Conservation (phyloP, 176 grass and related monocot species). For the Themeda triandra region DNA sequence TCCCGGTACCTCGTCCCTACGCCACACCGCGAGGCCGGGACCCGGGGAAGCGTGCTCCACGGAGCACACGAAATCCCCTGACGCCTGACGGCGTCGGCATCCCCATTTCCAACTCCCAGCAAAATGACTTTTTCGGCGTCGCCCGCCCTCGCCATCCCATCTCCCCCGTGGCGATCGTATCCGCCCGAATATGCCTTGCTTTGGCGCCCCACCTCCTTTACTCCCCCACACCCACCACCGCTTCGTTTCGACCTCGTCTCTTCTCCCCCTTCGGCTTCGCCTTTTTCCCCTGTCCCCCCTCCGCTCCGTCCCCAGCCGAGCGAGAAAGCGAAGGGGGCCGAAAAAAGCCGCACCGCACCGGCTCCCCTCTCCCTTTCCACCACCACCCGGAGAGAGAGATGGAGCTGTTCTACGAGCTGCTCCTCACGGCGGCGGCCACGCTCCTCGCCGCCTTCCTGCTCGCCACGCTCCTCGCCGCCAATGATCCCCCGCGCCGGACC, state of each 20-base stretch:
- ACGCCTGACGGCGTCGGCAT: conserved; percentile 8
- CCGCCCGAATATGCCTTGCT: conserved; percentile 69
- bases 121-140: conserved; percentile 23
- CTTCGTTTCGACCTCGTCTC: not conserved
- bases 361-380: not conserved
- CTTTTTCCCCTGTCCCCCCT: conserved; percentile 6
- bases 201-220: conserved; percentile 47
- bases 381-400: conserved; percentile 22
- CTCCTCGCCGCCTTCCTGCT: conserved; percentile 66
- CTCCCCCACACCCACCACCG: conserved; percentile 14
- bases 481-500: conserved; percentile 19
- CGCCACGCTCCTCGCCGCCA: conserved; percentile 47
- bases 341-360: not conserved
- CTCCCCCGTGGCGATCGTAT: conserved; percentile 43
- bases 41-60: not conserved
- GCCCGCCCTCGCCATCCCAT: not conserved
- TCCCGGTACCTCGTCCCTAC: not conserved
- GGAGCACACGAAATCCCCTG: not conserved
- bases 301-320: conserved; percentile 30
- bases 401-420: conserved; percentile 66
- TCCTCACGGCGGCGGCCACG: conserved; percentile 60
- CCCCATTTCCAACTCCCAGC: not conserved
- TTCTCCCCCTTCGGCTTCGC: not conserved
- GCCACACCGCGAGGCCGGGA: not conserved
- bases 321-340: conserved; percentile 15